Evolutionary conservation across 495 filamentous ascomycete genomes (phyloP).

Genomic region (Hapsidospora chrysogenum): DNA sequence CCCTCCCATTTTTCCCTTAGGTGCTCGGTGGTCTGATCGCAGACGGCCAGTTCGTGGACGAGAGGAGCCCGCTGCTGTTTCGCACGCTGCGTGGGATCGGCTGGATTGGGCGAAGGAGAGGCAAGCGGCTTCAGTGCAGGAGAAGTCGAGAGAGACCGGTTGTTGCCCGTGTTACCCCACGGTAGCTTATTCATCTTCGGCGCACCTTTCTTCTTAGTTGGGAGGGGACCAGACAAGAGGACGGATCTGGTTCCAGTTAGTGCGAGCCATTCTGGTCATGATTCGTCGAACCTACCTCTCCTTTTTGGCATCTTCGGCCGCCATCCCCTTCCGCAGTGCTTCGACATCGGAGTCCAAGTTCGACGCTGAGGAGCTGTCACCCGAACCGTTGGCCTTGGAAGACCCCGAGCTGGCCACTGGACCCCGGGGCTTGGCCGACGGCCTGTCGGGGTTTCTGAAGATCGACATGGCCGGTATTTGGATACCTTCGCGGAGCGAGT

Average conservation of each 20-base stretch:
- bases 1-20: conserved; percentile 38
- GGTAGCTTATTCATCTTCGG: too few relatives aligned
- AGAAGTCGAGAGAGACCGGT: conserved; percentile 42
- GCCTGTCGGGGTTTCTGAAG: conserved; percentile 9
- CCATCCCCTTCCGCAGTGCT: conserved; percentile 2
- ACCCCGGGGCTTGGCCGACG: conserved; percentile 5
- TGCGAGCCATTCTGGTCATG: too few relatives aligned
- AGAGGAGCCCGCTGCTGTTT: conserved; percentile 42
- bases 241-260: too few relatives aligned
- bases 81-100: conserved; percentile 33
- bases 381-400: too few relatives aligned
- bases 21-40: conserved; percentile 38
- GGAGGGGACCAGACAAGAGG: too few relatives aligned
- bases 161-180: too few relatives aligned
- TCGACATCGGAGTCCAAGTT: conserved; percentile 7
- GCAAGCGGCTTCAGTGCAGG: conserved; percentile 36
- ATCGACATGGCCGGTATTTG: conserved; percentile 27
- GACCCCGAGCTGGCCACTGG: too few relatives aligned
- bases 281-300: conserved; percentile 1
- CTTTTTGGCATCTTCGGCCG: not conserved
- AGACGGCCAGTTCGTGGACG: conserved; percentile 55
- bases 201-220: too few relatives aligned
- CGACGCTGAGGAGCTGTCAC: conserved; percentile 6
- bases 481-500: conserved; percentile 9
- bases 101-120: conserved; percentile 14